Percentiles rank a stretch among this genome's conserved stretches.
These are phyloP conservation scores for Spencermartinsiella ligniputridi DNA, from an alignment of 1,139 yeast species.

Conservation along the genomic window DNA sequence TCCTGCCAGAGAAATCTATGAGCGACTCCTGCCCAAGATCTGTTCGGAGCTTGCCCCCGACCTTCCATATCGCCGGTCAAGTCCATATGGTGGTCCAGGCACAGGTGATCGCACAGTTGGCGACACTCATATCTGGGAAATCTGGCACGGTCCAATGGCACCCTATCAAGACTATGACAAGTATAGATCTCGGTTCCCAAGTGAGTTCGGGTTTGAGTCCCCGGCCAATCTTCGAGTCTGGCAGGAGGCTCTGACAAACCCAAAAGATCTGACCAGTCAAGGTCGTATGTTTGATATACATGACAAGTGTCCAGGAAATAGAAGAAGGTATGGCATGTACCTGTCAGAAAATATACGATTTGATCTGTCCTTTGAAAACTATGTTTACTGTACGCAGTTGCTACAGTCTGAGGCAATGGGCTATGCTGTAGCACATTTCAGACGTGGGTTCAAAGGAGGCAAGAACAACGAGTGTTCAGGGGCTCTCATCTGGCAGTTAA, in stretches of 20 bases:
- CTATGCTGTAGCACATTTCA: conserved; percentile 40
- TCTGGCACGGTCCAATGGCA: conserved; percentile 46
- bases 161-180: conserved; percentile 43
- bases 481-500: conserved; percentile 43
- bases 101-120: conserved; percentile 39
- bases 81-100: conserved; percentile 40
- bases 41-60: conserved; percentile 25
- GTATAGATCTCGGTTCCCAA: conserved; percentile 41
- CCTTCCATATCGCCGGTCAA: conserved; percentile 40
- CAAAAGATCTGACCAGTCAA: conserved; percentile 38
- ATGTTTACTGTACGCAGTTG: conserved; percentile 44
- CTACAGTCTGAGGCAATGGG: conserved; percentile 45
- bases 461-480: conserved; percentile 36
- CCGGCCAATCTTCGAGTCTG: conserved; percentile 36
- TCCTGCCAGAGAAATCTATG: conserved; percentile 33
- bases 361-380: conserved; percentile 33
- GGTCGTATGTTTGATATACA: conserved; percentile 39
- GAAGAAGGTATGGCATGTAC: conserved; percentile 40
- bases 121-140: conserved; percentile 48
- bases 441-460: conserved; percentile 38
- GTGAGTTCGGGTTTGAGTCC: conserved; percentile 47
- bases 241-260: conserved; percentile 34
- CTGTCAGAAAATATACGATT: conserved; percentile 39
- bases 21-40: conserved; percentile 34
- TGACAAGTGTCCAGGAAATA: conserved; percentile 41